Evolutionary conservation across 148 eudicot species (phyloP).

Genomic region (Cornus suecica): DNA sequence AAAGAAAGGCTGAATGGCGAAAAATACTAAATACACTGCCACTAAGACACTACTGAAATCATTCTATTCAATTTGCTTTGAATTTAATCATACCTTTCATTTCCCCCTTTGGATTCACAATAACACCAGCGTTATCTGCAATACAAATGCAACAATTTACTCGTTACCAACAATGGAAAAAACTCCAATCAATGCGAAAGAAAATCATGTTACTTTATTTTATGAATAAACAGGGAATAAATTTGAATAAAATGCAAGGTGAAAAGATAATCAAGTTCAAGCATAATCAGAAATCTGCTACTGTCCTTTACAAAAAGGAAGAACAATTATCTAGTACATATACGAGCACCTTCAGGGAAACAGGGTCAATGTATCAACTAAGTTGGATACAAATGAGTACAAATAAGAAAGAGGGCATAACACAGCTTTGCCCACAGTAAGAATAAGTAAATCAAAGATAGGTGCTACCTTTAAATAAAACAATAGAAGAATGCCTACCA

Average conservation of each 20-base stretch:
- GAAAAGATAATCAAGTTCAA: not conserved
- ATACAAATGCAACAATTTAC: not conserved
- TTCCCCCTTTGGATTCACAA: conserved; percentile 57
- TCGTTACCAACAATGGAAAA: not conserved
- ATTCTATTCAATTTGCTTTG: not conserved
- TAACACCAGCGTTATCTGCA: conserved; percentile 68
- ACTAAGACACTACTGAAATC: not conserved
- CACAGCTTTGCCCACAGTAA: not conserved
- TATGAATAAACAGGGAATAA: not conserved
- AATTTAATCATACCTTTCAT: conserved; percentile 45
- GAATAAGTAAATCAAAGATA: too few species aligned
- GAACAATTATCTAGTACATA: not conserved
- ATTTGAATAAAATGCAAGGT: not conserved
- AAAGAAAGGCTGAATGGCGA: too few species aligned
- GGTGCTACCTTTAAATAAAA: not conserved
- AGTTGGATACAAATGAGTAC: not conserved
- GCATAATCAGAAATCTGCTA: not conserved
- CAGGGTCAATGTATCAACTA: too few species aligned
- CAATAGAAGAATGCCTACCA: not conserved
- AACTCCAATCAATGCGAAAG: not conserved
- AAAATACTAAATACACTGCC: too few species aligned
- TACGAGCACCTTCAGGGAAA: not conserved
- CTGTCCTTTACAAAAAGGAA: too few species aligned
- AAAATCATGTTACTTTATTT: too few species aligned
- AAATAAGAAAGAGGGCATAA: not conserved